Base-by-base conservation (phyloP, 176 grass and related monocot genomes). In the Oryza rufipogon region DNA sequence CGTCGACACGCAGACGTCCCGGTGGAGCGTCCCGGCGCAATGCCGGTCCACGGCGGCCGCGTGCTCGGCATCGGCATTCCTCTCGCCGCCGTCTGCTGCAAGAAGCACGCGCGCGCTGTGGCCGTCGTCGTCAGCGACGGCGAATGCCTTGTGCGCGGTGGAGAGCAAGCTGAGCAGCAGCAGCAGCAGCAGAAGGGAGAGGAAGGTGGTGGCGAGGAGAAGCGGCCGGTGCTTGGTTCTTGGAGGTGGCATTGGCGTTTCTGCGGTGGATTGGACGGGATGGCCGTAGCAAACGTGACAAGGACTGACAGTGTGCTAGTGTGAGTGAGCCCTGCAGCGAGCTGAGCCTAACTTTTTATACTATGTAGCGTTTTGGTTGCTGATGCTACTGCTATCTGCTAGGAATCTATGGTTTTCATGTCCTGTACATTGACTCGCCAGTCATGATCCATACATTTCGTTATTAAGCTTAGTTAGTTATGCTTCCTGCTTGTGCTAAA, bases 11-110 rank as follows among this genome's bases (percentile, higher is more conserved):
- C 95, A 97, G 61, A 95, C 92, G 46, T 94, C 95, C 0, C 79
- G 88, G 84, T 97, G 91, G 41, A 97, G 90, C 56, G 80, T 93
- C 3, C 90, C 95, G 28, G 92, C 90, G 77, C 95, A 97, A 68
- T 93, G 90, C 67, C 66, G 77, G 2, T 84, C 86, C 54, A 91
- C 86, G 56, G 85, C 83, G 10, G 84, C 68, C 61, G 78, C 85
- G 39, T 78, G 69, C 71, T 77, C 78, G 2, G 19, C 47, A 0
- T 41, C 52, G 11, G 25, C 64, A 1, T 26, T 66, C 16, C 2
- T n/a, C 10, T 2, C 22, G n/a, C 9, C 48, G 0, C 6, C 79
- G 16, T 65, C 49, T 16, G 49, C 49, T 16, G 49, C 61, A 5
- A 86, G 44, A 9, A 85, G 78, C 20, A n/a, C 23, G 11, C 52